phyloP scores from a whole-genome alignment of 2,329 filamentous ascomycete species.

The Apiospora marii region DNA sequence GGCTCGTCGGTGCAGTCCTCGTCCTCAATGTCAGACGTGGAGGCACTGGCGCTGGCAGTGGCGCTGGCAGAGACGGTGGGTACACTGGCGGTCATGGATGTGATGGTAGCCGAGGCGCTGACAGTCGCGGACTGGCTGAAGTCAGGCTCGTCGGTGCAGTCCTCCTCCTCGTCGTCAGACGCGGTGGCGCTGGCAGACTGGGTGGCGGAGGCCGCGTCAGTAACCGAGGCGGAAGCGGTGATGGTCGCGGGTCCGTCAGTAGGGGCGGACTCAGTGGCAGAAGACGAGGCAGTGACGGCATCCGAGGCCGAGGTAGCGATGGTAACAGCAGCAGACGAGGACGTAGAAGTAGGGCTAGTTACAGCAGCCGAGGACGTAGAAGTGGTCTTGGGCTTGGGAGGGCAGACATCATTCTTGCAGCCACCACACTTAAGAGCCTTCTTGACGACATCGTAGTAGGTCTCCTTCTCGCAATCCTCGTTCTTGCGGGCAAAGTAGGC shows the following conservation, averaged over 20 bases:
- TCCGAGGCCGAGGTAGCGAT: constrained; percentile 5
- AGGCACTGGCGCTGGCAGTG: constrained; percentile 19
- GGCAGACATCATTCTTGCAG: constrained; percentile 36
- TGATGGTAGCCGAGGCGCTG: not conserved
- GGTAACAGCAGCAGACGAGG: constrained; percentile 15
- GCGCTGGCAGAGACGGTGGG: constrained; percentile 22
- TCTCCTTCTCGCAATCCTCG: constrained; percentile 40
- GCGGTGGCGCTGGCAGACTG: constrained; percentile 2
- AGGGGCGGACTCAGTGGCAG: not conserved
- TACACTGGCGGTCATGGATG: not conserved
- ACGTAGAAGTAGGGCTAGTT: not conserved
- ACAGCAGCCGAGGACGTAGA: not conserved
- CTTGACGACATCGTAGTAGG: constrained; percentile 47
- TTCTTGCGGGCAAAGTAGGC: constrained; percentile 46
- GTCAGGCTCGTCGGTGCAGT: not conserved
- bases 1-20: constrained; percentile 16
- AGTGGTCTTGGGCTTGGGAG: constrained; percentile 17
- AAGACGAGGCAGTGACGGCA: constrained; percentile 16
- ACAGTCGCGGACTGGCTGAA: not conserved
- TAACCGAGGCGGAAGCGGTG: not conserved
- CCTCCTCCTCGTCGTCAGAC: not conserved
- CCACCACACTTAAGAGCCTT: constrained; percentile 50
- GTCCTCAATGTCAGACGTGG: constrained; percentile 24
- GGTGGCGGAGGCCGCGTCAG: not conserved
- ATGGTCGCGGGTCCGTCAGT: not conserved